Evolutionary conservation across 495 filamentous ascomycete genomes (phyloP).

Genomic region (Pseudoneurospora amorphoporcata): DNA sequence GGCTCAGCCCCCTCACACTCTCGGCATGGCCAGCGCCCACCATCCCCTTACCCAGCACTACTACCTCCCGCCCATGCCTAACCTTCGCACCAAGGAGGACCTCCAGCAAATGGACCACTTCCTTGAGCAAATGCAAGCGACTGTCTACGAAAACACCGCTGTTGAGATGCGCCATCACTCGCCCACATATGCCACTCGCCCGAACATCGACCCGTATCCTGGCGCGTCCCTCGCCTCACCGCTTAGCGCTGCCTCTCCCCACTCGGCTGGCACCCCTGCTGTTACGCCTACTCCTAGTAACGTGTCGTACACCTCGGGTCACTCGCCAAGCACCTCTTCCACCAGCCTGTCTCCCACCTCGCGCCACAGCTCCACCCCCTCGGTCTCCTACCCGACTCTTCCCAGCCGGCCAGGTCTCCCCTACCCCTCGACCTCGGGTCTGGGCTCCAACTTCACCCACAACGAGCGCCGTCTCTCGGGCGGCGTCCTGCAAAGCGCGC

Average conservation of each 20-base stretch:
- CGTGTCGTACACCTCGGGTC: constrained; percentile 73
- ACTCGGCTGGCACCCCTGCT: constrained; percentile 58
- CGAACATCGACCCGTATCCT: constrained; percentile 36
- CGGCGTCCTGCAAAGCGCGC: constrained; percentile 66
- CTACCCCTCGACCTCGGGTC: constrained; percentile 63
- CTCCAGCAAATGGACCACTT: constrained; percentile 84
- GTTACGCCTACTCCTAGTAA: constrained; percentile 85
- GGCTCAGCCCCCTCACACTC: constrained; percentile 40
- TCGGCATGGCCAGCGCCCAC: constrained; percentile 34
- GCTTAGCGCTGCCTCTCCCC: constrained; percentile 48
- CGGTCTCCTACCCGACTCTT: constrained; percentile 73
- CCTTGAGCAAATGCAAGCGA: constrained; percentile 87
- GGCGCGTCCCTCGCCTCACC: constrained; percentile 50
- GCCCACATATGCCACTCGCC: constrained; percentile 47
- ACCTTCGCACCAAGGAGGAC: constrained; percentile 85
- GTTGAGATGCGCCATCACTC: constrained; percentile 61
- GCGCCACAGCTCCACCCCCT: constrained; percentile 45
- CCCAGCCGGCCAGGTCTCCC: constrained; percentile 41
- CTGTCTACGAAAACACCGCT: constrained; percentile 77
- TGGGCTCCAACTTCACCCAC: constrained; percentile 71
- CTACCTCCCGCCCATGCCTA: constrained; percentile 76
- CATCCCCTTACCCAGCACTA: constrained; percentile 52
- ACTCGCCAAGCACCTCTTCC: constrained; percentile 66
- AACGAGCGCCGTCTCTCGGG: constrained; percentile 77
- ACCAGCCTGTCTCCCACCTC: constrained; percentile 54